Evolutionary conservation across 495 filamentous ascomycete genomes (phyloP).

Genomic region (Hypoxylon cercidicola): DNA sequence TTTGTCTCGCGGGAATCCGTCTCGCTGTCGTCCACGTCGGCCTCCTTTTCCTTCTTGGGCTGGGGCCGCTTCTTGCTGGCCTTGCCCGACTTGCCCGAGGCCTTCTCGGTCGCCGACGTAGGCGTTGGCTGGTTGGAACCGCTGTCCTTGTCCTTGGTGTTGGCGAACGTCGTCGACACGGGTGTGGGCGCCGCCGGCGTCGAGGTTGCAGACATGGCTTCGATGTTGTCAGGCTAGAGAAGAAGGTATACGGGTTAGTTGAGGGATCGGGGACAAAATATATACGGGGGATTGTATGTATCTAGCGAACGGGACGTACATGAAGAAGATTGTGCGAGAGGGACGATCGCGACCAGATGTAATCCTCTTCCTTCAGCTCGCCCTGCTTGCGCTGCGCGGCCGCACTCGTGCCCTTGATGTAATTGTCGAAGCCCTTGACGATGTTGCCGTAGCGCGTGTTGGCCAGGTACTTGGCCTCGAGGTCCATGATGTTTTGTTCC

Average conservation of each 20-base stretch:
- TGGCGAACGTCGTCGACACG: conserved; percentile 56
- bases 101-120: conserved; percentile 54
- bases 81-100: conserved; percentile 36
- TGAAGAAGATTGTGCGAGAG: conserved; percentile 62
- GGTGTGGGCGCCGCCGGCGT: conserved; percentile 62
- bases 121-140: conserved; percentile 58
- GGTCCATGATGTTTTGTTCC: conserved; percentile 86
- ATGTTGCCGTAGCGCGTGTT: conserved; percentile 93
- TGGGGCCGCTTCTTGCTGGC: conserved; percentile 45
- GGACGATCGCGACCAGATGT: conserved; percentile 69
- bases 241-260: conserved; percentile 31
- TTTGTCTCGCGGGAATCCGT: conserved; percentile 57
- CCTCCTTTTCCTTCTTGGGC: conserved; percentile 54
- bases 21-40: conserved; percentile 62
- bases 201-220: too few relatives aligned
- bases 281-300: too few relatives aligned
- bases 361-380: conserved; percentile 61
- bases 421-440: conserved; percentile 95
- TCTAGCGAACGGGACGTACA: conserved; percentile 47
- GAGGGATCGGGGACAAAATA: too few relatives aligned
- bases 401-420: conserved; percentile 80
- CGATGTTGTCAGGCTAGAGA: conserved; percentile 52
- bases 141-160: conserved; percentile 44
- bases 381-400: conserved; percentile 61
- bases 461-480: conserved; percentile 89